Conservation (phyloP, 768 basidiomycete species). For the Tulasnella sp. region DNA sequence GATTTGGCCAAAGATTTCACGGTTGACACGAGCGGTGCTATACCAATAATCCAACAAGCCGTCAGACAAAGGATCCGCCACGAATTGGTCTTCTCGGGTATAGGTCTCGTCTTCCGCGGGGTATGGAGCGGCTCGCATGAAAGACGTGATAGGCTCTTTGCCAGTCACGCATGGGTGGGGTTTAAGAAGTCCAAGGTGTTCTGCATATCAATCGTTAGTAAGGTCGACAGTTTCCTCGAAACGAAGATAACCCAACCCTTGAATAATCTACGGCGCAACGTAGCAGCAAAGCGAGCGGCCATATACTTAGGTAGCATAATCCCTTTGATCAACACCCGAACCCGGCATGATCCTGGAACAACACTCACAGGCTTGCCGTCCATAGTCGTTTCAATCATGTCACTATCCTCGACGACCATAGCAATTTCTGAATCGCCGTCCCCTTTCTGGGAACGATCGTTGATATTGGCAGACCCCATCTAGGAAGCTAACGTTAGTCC, state of each 20-base stretch:
- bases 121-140: conserved; percentile 69
- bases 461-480: conserved; percentile 92
- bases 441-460: conserved; percentile 48
- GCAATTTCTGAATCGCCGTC: conserved; percentile 94
- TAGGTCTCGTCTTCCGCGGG: conserved; percentile 55
- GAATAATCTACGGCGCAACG: conserved; percentile 72
- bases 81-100: conserved; percentile 45
- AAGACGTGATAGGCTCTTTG: conserved; percentile 35
- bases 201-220: conserved; percentile 29
- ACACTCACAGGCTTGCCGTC: conserved; percentile 43
- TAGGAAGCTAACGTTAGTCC: conserved; percentile 23
- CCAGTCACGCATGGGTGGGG: conserved; percentile 46
- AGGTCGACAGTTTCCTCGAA: conserved; percentile 12
- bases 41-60: conserved; percentile 47
- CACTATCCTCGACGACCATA: conserved; percentile 78
- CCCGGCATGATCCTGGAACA: background rate
- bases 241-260: conserved; percentile 38
- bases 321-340: background rate
- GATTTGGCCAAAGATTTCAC: conserved; percentile 73
- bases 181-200: conserved; percentile 74
- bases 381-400: conserved; percentile 66
- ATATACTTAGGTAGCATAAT: conserved; percentile 31
- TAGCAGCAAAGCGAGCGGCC: conserved; percentile 70
- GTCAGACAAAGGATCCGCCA: conserved; percentile 67
- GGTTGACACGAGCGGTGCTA: conserved; percentile 61